Conservation (phyloP, 1,139 yeast species). For the Lodderomyces pseudojiufengensis region DNA sequence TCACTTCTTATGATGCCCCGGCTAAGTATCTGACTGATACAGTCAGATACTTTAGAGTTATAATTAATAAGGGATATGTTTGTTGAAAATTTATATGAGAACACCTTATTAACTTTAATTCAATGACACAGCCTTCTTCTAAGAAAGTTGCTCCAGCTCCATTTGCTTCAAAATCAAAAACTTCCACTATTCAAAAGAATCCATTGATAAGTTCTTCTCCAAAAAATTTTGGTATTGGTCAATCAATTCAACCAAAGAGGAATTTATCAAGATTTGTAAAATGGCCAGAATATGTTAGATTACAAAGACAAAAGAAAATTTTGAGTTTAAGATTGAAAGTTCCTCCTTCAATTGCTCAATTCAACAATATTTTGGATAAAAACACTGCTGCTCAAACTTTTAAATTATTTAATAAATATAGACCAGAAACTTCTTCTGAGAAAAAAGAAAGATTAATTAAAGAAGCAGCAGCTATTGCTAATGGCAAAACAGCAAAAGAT, state of each 20-base stretch:
- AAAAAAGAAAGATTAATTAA: slow-evolving; percentile 98
- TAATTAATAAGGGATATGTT: slow-evolving; percentile 18
- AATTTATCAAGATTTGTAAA: slow-evolving; percentile 94
- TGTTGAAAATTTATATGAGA: slow-evolving; percentile 28
- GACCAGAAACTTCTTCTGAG: slow-evolving; percentile 95
- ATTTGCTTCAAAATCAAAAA: slow-evolving; percentile 39
- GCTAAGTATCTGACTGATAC: slow-evolving; percentile 49
- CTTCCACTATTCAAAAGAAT: slow-evolving; percentile 27
- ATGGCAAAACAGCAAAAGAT: slow-evolving; percentile 94
- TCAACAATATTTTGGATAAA: slow-evolving; percentile 93
- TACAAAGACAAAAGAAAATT: slow-evolving; percentile 89
- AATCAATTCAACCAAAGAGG: slow-evolving; percentile 90
- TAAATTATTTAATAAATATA: slow-evolving; percentile 96
- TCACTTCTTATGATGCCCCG: slow-evolving; percentile 43
- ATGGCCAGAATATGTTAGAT: slow-evolving; percentile 98
- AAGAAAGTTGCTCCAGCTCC: slow-evolving; percentile 55
- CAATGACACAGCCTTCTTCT: slow-evolving; percentile 64
- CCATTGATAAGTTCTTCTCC: slow-evolving; percentile 70
- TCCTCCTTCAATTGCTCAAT: slow-evolving; percentile 97
- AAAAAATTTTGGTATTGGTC: slow-evolving; percentile 96
- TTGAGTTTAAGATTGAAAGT: slow-evolving; percentile 93
- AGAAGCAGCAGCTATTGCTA: slow-evolving; percentile 98
- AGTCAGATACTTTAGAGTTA: slow-evolving; percentile 39
- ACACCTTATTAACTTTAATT: slow-evolving; percentile 34
- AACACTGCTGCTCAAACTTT: slow-evolving; percentile 96